These are phyloP conservation scores for Alternaria arbusti DNA, from an alignment of 2,329 filamentous ascomycete genomes.

Conservation along the genomic window DNA sequence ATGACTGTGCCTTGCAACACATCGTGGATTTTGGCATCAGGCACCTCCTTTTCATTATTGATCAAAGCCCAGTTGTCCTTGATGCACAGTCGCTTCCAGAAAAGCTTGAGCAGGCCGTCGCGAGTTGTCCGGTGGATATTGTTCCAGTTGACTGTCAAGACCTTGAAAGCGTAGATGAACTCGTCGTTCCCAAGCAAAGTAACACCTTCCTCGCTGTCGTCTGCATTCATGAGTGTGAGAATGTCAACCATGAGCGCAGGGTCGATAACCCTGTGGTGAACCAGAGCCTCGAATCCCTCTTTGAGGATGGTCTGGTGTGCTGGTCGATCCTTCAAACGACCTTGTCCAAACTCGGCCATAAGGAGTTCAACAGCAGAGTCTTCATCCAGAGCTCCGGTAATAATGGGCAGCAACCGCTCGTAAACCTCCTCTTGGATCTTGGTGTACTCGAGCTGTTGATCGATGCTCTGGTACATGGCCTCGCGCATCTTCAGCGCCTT, in stretches of 20 bases:
- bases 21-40: conserved; percentile 70
- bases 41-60: conserved; percentile 77
- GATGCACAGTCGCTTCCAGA: conserved; percentile 88
- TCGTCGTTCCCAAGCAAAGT: conserved; percentile 61
- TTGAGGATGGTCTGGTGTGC: conserved; percentile 75
- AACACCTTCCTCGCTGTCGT: conserved; percentile 46
- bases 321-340: conserved; percentile 63
- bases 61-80: conserved; percentile 83
- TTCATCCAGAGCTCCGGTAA: conserved; percentile 77
- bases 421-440: conserved; percentile 82
- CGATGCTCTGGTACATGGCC: conserved; percentile 47
- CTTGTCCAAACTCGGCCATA: conserved; percentile 68
- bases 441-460: conserved; percentile 71
- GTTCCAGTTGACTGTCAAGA: conserved; percentile 60
- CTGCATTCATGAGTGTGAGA: conserved; percentile 77
- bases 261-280: conserved; percentile 72
- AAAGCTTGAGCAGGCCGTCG: conserved; percentile 63
- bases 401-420: conserved; percentile 70
- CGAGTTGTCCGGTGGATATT: conserved; percentile 52
- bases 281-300: conserved; percentile 70
- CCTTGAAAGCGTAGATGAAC: conserved; percentile 76
- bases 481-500: conserved; percentile 51
- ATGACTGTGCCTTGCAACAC: conserved; percentile 68
- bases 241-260: conserved; percentile 70
- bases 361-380: conserved; percentile 78